Conservation (phyloP, 257 asterid genomes). For the Nicotiana paniculata region DNA sequence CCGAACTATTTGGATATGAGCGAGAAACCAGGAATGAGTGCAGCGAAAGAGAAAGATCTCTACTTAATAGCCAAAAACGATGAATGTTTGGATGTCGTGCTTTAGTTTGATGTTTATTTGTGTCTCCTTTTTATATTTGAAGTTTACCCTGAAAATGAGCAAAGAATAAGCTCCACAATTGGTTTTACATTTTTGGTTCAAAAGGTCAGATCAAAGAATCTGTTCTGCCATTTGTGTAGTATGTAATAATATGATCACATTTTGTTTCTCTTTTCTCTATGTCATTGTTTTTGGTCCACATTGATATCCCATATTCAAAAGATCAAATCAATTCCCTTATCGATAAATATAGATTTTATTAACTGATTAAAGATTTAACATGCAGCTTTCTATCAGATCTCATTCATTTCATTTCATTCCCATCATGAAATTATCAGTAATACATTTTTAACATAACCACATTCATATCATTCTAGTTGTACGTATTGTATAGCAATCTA, state of each 20-base stretch:
- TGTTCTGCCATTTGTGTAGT: neutral
- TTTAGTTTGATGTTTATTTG: neutral
- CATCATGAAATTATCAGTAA: too few relatives aligned
- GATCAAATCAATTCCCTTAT: too few relatives aligned
- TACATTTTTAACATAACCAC: too few relatives aligned
- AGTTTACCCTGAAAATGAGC: neutral
- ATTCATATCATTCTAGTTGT: too few relatives aligned
- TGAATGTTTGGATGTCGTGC: neutral
- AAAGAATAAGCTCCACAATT: neutral
- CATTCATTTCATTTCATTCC: too few relatives aligned
- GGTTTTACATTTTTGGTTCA: neutral
- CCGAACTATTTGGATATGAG: neutral
- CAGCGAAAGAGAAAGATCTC: neutral
- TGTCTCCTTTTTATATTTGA: neutral
- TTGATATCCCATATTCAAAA: too few relatives aligned
- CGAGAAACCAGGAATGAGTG: neutral
- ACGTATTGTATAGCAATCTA: too few relatives aligned
- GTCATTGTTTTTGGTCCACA: too few relatives aligned
- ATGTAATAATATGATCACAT: neutral
- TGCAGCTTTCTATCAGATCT: too few relatives aligned
- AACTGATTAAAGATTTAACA: too few relatives aligned
- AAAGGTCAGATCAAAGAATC: neutral
- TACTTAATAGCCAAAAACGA: neutral
- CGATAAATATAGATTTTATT: too few relatives aligned
- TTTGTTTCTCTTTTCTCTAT: too few relatives aligned